A percentile compares a stretch with the other conserved stretches of the same genome.
Evolutionary conservation across 768 basidiomycete species (phyloP).

Genomic region (Russula abietina): DNA sequence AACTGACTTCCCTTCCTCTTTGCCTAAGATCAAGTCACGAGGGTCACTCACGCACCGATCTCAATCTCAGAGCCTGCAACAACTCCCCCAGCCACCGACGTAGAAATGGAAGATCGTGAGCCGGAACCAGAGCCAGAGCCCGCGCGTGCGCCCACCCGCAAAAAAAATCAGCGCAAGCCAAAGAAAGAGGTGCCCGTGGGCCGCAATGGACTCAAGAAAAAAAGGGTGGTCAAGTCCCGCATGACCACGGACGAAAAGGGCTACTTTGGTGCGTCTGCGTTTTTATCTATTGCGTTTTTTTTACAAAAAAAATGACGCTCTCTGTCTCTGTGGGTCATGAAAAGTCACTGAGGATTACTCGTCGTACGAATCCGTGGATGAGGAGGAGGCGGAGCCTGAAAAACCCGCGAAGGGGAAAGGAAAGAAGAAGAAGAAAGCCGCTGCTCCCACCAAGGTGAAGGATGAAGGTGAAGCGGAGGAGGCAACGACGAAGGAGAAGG

Average conservation of each 20-base stretch:
- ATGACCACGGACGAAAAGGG: conserved; percentile 57
- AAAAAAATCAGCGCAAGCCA: conserved; percentile 33
- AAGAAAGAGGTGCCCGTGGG: conserved; percentile 71
- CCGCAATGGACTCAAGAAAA: conserved; percentile 71
- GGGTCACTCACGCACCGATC: conserved; percentile 6
- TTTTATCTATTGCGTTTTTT: too few relatives aligned
- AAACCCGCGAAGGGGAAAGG: conserved; percentile 23
- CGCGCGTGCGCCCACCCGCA: conserved; percentile 30
- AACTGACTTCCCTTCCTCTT: too few relatives aligned
- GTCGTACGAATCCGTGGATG: conserved; percentile 71
- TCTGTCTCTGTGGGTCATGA: conserved; percentile 8
- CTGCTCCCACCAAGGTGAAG: conserved; percentile 11
- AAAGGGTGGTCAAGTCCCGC: conserved; percentile 53
- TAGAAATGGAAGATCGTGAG: conserved; percentile 28
- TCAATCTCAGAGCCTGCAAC: conserved; percentile 24
- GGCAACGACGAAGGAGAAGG: neutral
- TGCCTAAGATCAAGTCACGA: conserved; percentile 22
- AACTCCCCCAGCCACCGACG: conserved; percentile 25
- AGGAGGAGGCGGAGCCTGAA: conserved; percentile 36
- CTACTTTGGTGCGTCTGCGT: conserved; percentile 60
- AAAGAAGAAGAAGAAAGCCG: conserved; percentile 15
- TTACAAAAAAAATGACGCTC: neutral
- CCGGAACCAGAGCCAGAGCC: conserved; percentile 24
- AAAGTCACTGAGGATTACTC: conserved; percentile 80
- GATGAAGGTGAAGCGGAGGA: neutral